phyloP scores from a whole-genome alignment of 306 rosid genomes.

The Cotoneaster glaucophyllus region DNA sequence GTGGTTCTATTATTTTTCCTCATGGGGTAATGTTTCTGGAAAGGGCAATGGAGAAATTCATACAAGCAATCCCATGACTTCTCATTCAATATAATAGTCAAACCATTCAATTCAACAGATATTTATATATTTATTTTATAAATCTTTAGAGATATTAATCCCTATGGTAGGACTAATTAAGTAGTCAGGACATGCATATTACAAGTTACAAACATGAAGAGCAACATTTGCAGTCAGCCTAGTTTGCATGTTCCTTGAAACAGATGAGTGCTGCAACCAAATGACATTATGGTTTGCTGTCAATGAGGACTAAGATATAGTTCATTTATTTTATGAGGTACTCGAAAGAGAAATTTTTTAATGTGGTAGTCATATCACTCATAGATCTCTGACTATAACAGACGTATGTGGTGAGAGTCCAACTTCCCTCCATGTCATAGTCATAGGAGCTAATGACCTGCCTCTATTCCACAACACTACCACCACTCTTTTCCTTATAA shows the following conservation, averaged over 20 bases:
- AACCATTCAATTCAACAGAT: background rate
- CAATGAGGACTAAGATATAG: background rate
- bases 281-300: background rate
- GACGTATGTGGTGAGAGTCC: background rate
- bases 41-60: background rate
- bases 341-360: background rate
- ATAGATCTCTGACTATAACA: slow-evolving; percentile 7
- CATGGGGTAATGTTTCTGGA: no score
- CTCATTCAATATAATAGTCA: background rate
- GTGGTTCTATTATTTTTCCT: no score
- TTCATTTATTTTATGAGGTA: background rate
- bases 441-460: background rate
- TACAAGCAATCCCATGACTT: background rate
- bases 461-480: slow-evolving; percentile 20
- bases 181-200: slow-evolving; percentile 6
- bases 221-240: slow-evolving; percentile 18
- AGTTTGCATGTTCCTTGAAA: background rate
- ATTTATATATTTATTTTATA: background rate
- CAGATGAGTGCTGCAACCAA: slow-evolving; percentile 17
- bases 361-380: background rate
- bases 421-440: slow-evolving; percentile 13
- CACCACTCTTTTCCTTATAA: slow-evolving; percentile 5
- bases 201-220: slow-evolving; percentile 18
- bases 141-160: background rate
- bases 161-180: background rate